These are phyloP conservation scores for Lactifluus hygrophoroides DNA, from an alignment of 768 basidiomycete genomes.

Conservation along the genomic window DNA sequence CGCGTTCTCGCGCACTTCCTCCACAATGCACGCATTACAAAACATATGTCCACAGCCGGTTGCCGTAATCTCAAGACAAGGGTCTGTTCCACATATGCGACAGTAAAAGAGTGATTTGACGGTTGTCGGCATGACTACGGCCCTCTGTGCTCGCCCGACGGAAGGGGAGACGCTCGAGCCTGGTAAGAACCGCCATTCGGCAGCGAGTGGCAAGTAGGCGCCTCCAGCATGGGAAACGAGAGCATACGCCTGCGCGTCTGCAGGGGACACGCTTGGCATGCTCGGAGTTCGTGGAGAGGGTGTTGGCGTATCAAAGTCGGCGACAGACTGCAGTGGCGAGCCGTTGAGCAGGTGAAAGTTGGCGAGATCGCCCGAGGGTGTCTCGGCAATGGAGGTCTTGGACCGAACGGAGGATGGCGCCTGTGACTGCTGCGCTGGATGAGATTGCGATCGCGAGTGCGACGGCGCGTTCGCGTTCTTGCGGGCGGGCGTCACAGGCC, in stretches of 20 bases:
- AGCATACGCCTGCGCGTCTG: neutral
- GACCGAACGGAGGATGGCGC: slow-evolving; percentile 13
- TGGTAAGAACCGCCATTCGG: slow-evolving; percentile 5
- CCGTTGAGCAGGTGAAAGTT: slow-evolving; percentile 19
- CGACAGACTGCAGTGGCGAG: slow-evolving; percentile 16
- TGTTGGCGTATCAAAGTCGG: slow-evolving; percentile 16
- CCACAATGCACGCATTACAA: slow-evolving; percentile 17
- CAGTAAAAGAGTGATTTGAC: slow-evolving; percentile 13
- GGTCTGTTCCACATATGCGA: slow-evolving; percentile 15
- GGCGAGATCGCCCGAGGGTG: slow-evolving; percentile 20
- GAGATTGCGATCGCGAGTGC: neutral
- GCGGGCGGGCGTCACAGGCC: slow-evolving; percentile 7
- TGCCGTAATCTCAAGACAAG: slow-evolving; percentile 16
- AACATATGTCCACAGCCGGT: slow-evolving; percentile 20
- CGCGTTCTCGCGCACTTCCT: slow-evolving; percentile 17
- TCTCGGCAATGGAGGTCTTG: slow-evolving; percentile 19
- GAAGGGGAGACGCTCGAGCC: slow-evolving; percentile 6
- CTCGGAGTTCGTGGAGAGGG: slow-evolving; percentile 19
- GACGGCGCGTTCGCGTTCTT: neutral
- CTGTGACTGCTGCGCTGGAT: neutral
- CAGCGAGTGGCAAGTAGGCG: neutral
- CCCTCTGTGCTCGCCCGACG: slow-evolving; percentile 6
- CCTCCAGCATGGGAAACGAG: neutral
- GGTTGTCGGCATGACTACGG: no score
- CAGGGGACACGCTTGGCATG: slow-evolving; percentile 9